Evolutionary conservation across 2,329 filamentous ascomycete species (phyloP).

Genomic region (Metarhizium robertsii): DNA sequence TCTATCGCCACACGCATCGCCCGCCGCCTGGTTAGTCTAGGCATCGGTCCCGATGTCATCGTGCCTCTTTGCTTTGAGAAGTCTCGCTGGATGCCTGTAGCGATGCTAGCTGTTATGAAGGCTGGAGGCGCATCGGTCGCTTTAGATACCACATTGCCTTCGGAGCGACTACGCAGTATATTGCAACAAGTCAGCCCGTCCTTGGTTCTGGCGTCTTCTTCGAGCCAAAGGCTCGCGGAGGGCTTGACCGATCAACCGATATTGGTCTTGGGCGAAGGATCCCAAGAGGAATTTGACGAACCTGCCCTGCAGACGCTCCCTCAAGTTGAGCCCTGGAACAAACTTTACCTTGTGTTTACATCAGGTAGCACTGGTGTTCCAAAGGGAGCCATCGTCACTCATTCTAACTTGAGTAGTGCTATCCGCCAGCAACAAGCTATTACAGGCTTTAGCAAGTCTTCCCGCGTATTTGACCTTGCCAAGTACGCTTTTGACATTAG

Average conservation of each 20-base stretch:
- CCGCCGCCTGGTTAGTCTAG: constrained; percentile 5
- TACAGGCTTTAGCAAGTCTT: constrained; percentile 5
- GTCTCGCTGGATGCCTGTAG: constrained; percentile 12
- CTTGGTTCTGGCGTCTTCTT: constrained; percentile 1
- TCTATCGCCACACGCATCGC: constrained; percentile 5
- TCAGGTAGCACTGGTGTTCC: constrained; percentile 9
- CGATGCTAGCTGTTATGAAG: constrained; percentile 17
- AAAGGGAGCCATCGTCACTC: constrained; percentile 12
- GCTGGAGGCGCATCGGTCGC: constrained; percentile 19
- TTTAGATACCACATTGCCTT: constrained; percentile 15
- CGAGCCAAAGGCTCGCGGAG: background rate
- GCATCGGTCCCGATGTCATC: constrained; percentile 11
- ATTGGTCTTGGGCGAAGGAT: background rate
- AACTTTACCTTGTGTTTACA: constrained; percentile 8
- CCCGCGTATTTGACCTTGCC: constrained; percentile 31
- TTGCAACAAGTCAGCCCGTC: constrained; percentile 3
- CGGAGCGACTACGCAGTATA: constrained; percentile 8
- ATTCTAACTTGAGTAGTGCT: constrained; percentile 8
- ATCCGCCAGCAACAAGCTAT: constrained; percentile 7
- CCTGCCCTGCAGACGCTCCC: background rate
- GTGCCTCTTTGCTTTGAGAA: constrained; percentile 15
- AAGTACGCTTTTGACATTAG: constrained; percentile 43
- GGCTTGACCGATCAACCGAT: background rate
- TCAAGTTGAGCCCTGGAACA: background rate
- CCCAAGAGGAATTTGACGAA: background rate